Evolutionary conservation across 139 green algal genomes (phyloP).

Genomic region (Chara braunii): DNA sequence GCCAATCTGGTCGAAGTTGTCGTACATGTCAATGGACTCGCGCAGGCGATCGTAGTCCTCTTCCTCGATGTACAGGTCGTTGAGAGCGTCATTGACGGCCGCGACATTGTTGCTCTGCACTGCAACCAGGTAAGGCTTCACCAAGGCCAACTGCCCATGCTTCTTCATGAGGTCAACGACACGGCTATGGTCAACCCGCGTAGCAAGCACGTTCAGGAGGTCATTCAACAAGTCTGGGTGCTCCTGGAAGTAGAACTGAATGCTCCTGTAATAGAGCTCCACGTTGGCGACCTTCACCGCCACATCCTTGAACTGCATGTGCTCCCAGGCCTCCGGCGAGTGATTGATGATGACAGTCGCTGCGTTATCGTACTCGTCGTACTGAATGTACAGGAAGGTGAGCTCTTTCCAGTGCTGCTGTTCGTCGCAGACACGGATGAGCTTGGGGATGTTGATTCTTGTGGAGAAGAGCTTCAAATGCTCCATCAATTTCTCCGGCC

Average conservation of each 20-base stretch:
- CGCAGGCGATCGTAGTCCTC: conserved; percentile 81
- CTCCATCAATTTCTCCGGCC: conserved; percentile 90
- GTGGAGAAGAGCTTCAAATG: conserved; percentile 97
- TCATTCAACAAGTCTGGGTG: conserved; percentile 93
- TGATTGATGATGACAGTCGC: conserved; percentile 86
- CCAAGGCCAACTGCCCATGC: conserved; percentile 75
- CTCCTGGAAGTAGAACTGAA: conserved; percentile 94
- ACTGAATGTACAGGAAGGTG: conserved; percentile 88
- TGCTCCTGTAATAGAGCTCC: conserved; percentile 89
- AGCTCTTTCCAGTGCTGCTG: conserved; percentile 94
- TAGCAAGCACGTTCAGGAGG: conserved; percentile 83
- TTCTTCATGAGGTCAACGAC: conserved; percentile 88
- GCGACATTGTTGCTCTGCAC: conserved; percentile 85
- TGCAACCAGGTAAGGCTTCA: conserved; percentile 88
- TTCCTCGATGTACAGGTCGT: conserved; percentile 92
- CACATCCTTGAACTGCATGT: conserved; percentile 92
- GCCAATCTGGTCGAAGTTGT: conserved; percentile 93
- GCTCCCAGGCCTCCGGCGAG: conserved; percentile 88
- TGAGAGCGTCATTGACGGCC: conserved; percentile 87
- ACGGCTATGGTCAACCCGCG: conserved; percentile 82
- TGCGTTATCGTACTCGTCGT: conserved; percentile 99
- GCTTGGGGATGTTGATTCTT: conserved; percentile 93
- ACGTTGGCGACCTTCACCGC: conserved; percentile 72
- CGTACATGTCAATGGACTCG: conserved; percentile 81
- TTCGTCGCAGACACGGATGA: conserved; percentile 91